These are phyloP conservation scores for Leptographium radiaticola DNA, from an alignment of 2,329 filamentous ascomycete species.

Conservation along the genomic window DNA sequence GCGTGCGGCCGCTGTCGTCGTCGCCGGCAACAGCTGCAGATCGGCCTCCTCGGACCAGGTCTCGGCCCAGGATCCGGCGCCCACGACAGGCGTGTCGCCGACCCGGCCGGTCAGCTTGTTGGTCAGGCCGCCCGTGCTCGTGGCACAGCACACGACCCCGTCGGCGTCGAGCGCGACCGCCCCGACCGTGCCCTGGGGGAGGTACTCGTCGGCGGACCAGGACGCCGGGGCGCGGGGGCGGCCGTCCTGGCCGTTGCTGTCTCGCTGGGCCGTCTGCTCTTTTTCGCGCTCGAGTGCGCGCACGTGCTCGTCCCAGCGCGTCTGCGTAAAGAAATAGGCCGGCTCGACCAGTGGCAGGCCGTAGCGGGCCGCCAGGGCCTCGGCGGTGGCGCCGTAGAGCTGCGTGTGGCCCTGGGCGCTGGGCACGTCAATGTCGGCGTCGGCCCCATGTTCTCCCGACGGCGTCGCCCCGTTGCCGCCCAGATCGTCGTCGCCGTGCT, in stretches of 20 bases:
- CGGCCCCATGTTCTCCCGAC: neutral
- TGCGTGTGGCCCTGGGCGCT: constrained; percentile 37
- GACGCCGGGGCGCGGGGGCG: constrained; percentile 19
- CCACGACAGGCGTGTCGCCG: constrained; percentile 73
- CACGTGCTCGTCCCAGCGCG: constrained; percentile 57
- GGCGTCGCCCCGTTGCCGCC: neutral
- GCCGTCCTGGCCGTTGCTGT: too few relatives aligned
- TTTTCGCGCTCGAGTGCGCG: constrained; percentile 34
- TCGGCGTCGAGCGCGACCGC: constrained; percentile 69
- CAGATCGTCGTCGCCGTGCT: constrained; percentile 50
- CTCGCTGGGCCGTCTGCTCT: neutral
- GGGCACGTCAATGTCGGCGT: constrained; percentile 14
- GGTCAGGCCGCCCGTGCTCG: constrained; percentile 64
- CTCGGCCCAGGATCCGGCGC: constrained; percentile 84
- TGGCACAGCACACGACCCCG: constrained; percentile 58
- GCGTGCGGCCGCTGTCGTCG: too few relatives aligned
- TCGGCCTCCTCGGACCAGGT: constrained; percentile 51
- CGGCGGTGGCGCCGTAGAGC: constrained; percentile 46
- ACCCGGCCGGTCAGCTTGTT: constrained; percentile 80
- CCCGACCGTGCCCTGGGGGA: constrained; percentile 76
- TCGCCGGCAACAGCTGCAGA: constrained; percentile 3
- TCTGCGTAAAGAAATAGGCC: constrained; percentile 66
- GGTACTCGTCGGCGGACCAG: constrained; percentile 27
- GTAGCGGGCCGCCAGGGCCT: constrained; percentile 53
- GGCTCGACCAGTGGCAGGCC: constrained; percentile 57